Conservation (phyloP, 225 moss, liverwort and hornwort species). For the Anthoceros angustus region DNA sequence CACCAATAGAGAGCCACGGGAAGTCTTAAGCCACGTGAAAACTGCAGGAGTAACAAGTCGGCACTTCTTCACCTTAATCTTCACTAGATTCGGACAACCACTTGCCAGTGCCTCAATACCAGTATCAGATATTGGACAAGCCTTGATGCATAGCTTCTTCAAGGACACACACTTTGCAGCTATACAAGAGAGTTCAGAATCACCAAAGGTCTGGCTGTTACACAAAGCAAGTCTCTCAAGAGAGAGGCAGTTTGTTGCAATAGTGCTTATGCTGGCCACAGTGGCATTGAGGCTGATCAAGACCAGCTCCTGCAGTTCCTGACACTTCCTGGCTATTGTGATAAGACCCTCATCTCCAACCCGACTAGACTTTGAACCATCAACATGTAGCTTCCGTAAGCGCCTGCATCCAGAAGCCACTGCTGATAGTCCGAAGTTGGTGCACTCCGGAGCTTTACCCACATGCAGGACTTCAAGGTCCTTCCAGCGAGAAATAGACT, state of each 20-base stretch:
- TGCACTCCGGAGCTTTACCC: constrained; percentile 77
- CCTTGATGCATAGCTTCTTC: constrained; percentile 92
- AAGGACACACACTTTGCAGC: constrained; percentile 69
- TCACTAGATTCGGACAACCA: constrained; percentile 83
- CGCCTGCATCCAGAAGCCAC: constrained; percentile 72
- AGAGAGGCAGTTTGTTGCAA: constrained; percentile 78
- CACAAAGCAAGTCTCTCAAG: constrained; percentile 88
- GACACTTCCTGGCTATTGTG: constrained; percentile 70
- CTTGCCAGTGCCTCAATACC: constrained; percentile 88
- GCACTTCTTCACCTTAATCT: constrained; percentile 97
- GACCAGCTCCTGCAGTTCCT: constrained; percentile 73
- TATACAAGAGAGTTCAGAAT: constrained; percentile 76
- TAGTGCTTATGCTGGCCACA: constrained; percentile 51
- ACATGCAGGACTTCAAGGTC: constrained; percentile 70
- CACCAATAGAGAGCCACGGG: constrained; percentile 63
- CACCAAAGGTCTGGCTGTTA: constrained; percentile 92
- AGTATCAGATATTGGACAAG: constrained; percentile 82
- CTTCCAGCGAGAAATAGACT: constrained; percentile 65
- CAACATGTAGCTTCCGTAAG: constrained; percentile 84
- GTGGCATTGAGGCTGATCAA: constrained; percentile 80
- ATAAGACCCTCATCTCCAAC: constrained; percentile 90
- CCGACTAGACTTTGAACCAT: constrained; percentile 80
- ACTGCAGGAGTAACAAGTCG: constrained; percentile 66
- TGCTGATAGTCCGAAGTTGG: constrained; percentile 72
- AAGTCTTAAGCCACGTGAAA: constrained; percentile 58